Percentiles rank a stretch among this genome's conserved stretches.
Conservation (phyloP, 176 grass and related monocot genomes). For the Aegilops tauschii region DNA sequence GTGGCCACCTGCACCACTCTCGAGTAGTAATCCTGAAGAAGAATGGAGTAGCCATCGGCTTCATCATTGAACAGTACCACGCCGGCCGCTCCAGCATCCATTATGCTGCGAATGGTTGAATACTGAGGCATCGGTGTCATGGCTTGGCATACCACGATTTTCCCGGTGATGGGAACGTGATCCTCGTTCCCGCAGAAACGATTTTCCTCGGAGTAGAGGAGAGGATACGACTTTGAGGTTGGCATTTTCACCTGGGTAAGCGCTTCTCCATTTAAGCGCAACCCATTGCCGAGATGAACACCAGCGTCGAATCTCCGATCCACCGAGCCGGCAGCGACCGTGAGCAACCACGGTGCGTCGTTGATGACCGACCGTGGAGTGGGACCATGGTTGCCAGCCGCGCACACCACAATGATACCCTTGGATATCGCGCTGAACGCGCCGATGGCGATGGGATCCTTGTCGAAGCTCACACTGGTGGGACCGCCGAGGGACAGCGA, state of each 20-base stretch:
- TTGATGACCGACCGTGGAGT: not conserved
- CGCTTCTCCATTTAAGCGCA: not conserved
- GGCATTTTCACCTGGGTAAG: not conserved
- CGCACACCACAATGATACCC: conserved; percentile 40
- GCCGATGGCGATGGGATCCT: conserved; percentile 27
- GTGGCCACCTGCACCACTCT: conserved; percentile 9
- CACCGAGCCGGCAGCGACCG: conserved; percentile 29
- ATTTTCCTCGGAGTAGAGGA: not conserved
- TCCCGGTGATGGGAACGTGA: not conserved
- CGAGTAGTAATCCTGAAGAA: conserved; percentile 1
- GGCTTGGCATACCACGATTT: conserved; percentile 5
- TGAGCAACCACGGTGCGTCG: conserved; percentile 56
- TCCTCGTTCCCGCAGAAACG: not conserved
- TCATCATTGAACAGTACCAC: conserved; percentile 9
- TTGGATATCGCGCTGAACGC: conserved; percentile 40
- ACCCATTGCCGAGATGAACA: conserved; percentile 6
- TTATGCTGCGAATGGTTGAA: not conserved
- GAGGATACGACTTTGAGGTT: not conserved
- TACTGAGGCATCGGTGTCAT: not conserved
- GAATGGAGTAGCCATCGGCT: not conserved
- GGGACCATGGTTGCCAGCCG: conserved; percentile 32
- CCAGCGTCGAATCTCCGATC: conserved; percentile 22
- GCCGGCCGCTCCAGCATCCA: not conserved
- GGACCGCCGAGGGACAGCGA: conserved; percentile 33
- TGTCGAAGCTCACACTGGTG: not conserved